Conservation (phyloP, 495 filamentous ascomycete genomes). For the Penicillium alfredii region DNA sequence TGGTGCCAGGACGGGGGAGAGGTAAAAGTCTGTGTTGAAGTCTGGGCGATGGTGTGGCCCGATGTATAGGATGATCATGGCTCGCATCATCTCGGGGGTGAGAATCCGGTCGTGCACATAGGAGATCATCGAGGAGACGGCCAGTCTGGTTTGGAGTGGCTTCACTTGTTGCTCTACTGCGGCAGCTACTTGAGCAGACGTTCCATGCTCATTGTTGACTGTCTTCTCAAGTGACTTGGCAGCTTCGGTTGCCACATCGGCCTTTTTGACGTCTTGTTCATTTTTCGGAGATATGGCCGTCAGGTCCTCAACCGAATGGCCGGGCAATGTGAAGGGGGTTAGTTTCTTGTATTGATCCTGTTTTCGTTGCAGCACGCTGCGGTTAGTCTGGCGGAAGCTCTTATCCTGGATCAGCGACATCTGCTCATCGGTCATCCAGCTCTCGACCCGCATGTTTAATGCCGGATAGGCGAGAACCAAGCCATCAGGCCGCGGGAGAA, state of each 20-base stretch:
- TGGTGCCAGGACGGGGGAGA: slow-evolving; percentile 84
- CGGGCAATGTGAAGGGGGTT: slow-evolving; percentile 57
- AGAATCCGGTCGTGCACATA: slow-evolving; percentile 96
- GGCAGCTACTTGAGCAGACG: slow-evolving; percentile 25
- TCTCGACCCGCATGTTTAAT: slow-evolving; percentile 94
- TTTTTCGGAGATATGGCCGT: slow-evolving; percentile 16
- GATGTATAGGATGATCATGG: slow-evolving; percentile 98
- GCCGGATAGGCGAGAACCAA: slow-evolving; percentile 82
- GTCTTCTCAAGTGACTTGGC: slow-evolving; percentile 25
- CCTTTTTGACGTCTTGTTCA: slow-evolving; percentile 34
- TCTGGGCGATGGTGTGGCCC: slow-evolving; percentile 89
- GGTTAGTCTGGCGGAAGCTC: slow-evolving; percentile 68
- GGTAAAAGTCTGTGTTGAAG: slow-evolving; percentile 82
- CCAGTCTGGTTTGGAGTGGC: slow-evolving; percentile 78
- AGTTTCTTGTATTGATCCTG: slow-evolving; percentile 60
- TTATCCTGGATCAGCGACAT: slow-evolving; percentile 90
- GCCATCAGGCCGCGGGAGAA: slow-evolving; percentile 72
- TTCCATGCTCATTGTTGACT: slow-evolving; percentile 16
- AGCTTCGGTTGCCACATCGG: slow-evolving; percentile 21
- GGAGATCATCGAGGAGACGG: slow-evolving; percentile 92
- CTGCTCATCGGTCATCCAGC: slow-evolving; percentile 98
- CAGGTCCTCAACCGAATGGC: slow-evolving; percentile 53
- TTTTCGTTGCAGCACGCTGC: slow-evolving; percentile 68
- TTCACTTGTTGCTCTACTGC: slow-evolving; percentile 51
- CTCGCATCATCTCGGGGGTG: slow-evolving; percentile 96